Percentiles rank a stretch among this genome's conserved stretches.
These are phyloP conservation scores for Pestalotiopsis fici DNA, from an alignment of 2,329 filamentous ascomycete genomes.

Conservation along the genomic window DNA sequence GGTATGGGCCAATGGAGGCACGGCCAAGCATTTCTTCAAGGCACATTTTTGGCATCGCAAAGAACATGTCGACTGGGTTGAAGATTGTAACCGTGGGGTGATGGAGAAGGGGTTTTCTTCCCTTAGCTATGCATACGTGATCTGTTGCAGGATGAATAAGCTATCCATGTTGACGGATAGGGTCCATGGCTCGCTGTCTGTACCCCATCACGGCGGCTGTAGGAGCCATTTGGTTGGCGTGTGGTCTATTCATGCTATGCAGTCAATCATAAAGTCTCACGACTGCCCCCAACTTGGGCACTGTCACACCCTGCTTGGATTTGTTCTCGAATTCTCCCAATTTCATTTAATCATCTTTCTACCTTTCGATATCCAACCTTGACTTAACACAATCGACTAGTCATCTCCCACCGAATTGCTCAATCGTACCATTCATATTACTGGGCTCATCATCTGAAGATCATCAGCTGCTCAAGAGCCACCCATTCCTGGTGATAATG, in stretches of 20 bases:
- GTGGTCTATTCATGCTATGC: background rate
- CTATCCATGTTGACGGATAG: background rate
- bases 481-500: conserved; percentile 34
- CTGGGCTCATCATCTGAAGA: background rate
- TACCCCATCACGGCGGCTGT: conserved; percentile 4
- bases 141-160: background rate
- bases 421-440: background rate
- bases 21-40: background rate
- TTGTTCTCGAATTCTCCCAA: background rate
- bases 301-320: background rate
- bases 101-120: background rate
- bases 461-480: conserved; percentile 16
- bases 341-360: background rate
- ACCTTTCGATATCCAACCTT: conserved; percentile 13
- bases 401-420: background rate
- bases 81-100: background rate
- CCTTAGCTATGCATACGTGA: background rate
- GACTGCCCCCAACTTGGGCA: background rate
- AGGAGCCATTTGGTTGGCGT: background rate
- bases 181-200: background rate
- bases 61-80: background rate
- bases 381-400: background rate
- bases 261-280: conserved; percentile 3
- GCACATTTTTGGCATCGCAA: background rate
- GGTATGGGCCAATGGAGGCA: background rate